These are phyloP conservation scores for Cladosporium sp. DNA, from an alignment of 2,329 filamentous ascomycete genomes.

Conservation along the genomic window DNA sequence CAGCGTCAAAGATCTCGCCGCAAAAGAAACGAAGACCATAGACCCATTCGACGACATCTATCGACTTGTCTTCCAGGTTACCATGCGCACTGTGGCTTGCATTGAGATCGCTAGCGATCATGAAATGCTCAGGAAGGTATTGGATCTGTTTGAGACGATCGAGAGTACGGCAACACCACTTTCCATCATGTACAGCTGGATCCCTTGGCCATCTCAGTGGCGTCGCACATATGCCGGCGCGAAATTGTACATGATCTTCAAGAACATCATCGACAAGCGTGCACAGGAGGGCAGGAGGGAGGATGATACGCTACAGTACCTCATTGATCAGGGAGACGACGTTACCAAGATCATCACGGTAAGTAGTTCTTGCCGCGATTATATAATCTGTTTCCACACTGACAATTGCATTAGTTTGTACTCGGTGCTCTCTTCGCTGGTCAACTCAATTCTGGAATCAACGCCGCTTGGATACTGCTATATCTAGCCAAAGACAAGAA, in stretches of 20 bases:
- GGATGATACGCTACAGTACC: slow-evolving; percentile 56
- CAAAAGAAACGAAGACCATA: slow-evolving; percentile 42
- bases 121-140: slow-evolving; percentile 44
- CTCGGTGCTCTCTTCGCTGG: slow-evolving; percentile 59
- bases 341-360: slow-evolving; percentile 49
- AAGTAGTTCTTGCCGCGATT: background rate
- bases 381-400: background rate
- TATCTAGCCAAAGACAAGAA: slow-evolving; percentile 51
- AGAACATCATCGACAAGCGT: slow-evolving; percentile 51
- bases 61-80: slow-evolving; percentile 57
- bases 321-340: slow-evolving; percentile 56
- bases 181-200: slow-evolving; percentile 56
- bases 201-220: slow-evolving; percentile 51
- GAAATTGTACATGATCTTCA: slow-evolving; percentile 53
- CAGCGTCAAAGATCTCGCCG: slow-evolving; percentile 43
- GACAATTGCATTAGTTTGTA: slow-evolving; percentile 47
- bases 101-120: slow-evolving; percentile 56
- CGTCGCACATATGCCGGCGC: slow-evolving; percentile 50
- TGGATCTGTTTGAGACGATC: slow-evolving; percentile 52
- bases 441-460: slow-evolving; percentile 60
- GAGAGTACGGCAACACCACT: slow-evolving; percentile 48
- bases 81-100: slow-evolving; percentile 57
- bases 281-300: slow-evolving; percentile 45
- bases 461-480: slow-evolving; percentile 56
- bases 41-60: slow-evolving; percentile 60